phyloP scores from a whole-genome alignment of 2,329 filamentous ascomycete species.

The Colletotrichum scovillei region DNA sequence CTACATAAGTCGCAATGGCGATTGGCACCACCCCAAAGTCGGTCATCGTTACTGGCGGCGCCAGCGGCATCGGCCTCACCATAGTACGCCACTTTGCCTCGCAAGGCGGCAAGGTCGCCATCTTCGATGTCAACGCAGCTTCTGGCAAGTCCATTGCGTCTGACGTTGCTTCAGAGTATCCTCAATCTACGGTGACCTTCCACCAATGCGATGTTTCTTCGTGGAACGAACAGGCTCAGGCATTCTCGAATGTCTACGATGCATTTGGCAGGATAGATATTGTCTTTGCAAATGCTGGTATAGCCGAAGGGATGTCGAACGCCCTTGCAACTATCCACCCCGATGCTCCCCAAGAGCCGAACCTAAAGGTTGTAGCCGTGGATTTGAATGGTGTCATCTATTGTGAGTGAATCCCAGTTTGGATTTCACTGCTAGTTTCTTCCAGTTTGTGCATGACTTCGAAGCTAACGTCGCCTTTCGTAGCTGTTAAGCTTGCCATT shows the following conservation, averaged over 20 bases:
- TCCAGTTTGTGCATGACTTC: background rate
- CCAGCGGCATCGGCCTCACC: conserved; percentile 48
- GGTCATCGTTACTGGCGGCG: conserved; percentile 49
- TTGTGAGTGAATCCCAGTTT: background rate
- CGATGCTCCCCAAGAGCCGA: background rate
- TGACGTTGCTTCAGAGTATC: conserved; percentile 41
- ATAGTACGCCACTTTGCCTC: conserved; percentile 49
- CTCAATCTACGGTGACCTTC: conserved; percentile 43
- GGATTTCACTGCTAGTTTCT: background rate
- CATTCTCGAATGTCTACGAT: conserved; percentile 35
- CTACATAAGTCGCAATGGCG: background rate
- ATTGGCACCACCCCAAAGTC: conserved; percentile 23
- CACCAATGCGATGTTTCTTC: conserved; percentile 49
- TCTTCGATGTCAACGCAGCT: conserved; percentile 47
- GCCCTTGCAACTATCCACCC: background rate
- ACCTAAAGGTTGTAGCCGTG: background rate
- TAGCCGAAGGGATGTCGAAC: background rate
- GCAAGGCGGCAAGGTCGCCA: conserved; percentile 44
- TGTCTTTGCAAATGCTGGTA: conserved; percentile 29
- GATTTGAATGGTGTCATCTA: background rate
- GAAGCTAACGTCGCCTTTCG: too few relatives aligned
- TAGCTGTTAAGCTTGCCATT: background rate
- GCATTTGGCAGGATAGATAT: conserved; percentile 20
- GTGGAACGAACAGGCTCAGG: conserved; percentile 47
- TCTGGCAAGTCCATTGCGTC: conserved; percentile 41